phyloP scores from a whole-genome alignment of 2,329 filamentous ascomycete species.

The Nemania bipapillata region DNA sequence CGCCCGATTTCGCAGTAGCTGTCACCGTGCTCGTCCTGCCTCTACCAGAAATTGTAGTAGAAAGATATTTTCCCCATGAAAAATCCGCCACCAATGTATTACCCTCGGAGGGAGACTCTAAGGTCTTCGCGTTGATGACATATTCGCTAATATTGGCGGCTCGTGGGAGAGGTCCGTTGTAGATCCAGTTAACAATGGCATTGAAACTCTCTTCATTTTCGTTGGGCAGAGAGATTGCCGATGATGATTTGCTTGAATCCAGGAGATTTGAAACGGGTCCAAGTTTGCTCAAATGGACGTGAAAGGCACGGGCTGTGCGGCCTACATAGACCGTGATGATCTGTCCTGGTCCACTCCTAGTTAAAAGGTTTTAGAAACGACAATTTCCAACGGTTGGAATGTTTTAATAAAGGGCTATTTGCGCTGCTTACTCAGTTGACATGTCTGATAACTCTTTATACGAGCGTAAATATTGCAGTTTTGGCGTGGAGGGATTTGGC shows the following conservation, averaged over 20 bases:
- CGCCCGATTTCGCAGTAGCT: not conserved
- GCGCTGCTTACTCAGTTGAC: constrained; percentile 14
- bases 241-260: not conserved
- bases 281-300: constrained; percentile 6
- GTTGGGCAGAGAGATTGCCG: constrained; percentile 3
- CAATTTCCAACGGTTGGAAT: too few relatives aligned
- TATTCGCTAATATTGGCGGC: not conserved
- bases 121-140: not conserved
- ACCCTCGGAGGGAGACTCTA: too few relatives aligned
- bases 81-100: too few relatives aligned
- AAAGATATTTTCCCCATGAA: too few relatives aligned
- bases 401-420: too few relatives aligned
- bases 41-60: not conserved
- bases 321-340: constrained; percentile 13
- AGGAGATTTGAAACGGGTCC: constrained; percentile 4
- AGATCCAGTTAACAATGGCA: constrained; percentile 12
- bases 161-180: constrained; percentile 13
- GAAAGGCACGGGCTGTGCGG: not conserved
- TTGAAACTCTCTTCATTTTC: constrained; percentile 9
- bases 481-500: not conserved
- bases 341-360: not conserved
- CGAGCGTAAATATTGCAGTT: not conserved
- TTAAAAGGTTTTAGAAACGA: not conserved
- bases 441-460: constrained; percentile 20
- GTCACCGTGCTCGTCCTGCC: not conserved